Conservation (phyloP, 1,284 basidiomycete species). For the Kwoniella shivajii region DNA sequence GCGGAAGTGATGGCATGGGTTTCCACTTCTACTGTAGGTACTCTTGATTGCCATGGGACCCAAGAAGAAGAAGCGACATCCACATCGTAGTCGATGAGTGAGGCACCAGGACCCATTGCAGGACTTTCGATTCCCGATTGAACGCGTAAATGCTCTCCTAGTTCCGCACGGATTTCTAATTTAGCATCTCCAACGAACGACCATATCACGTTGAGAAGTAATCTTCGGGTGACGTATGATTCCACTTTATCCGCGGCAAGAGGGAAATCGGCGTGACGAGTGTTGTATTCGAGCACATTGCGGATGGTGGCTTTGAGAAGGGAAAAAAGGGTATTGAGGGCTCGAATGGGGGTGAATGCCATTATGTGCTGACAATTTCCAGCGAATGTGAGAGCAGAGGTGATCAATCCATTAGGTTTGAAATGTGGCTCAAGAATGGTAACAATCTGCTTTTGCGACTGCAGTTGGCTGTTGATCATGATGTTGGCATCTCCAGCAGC, state of each 20-base stretch:
- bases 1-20: conserved; percentile 92
- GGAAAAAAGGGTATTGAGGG: conserved; percentile 94
- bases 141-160: conserved; percentile 84
- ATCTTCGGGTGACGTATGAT: conserved; percentile 85
- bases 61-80: conserved; percentile 84
- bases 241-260: conserved; percentile 79
- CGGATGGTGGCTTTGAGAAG: conserved; percentile 94
- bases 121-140: conserved; percentile 91
- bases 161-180: conserved; percentile 80
- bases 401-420: conserved; percentile 76
- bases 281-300: conserved; percentile 92
- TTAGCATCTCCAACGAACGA: conserved; percentile 96
- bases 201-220: conserved; percentile 94
- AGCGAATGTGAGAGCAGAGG: conserved; percentile 75
- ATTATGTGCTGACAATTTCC: conserved; percentile 91
- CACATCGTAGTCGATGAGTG: conserved; percentile 95
- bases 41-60: conserved; percentile 86
- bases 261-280: conserved; percentile 93
- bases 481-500: conserved; percentile 54
- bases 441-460: conserved; percentile 80
- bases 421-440: conserved; percentile 80
- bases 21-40: conserved; percentile 95
- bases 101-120: conserved; percentile 68
- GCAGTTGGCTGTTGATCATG: conserved; percentile 62
- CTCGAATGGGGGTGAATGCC: conserved; percentile 93